A percentile compares a stretch with the other conserved stretches of the same genome.
Conservation (phyloP, 768 basidiomycete genomes). For the Phlebiopsis flavidoalba region DNA sequence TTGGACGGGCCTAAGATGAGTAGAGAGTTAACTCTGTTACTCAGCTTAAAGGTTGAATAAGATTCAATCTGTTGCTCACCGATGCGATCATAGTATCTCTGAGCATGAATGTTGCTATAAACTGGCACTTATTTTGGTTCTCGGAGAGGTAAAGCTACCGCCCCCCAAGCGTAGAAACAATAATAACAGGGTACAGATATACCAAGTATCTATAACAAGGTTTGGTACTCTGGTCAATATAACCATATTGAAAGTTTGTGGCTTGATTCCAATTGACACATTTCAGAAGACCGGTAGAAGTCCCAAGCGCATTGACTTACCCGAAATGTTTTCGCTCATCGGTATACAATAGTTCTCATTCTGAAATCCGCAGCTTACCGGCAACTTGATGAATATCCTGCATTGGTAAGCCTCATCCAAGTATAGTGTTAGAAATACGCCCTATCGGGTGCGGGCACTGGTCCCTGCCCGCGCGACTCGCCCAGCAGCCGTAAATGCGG, state of each 20-base stretch:
- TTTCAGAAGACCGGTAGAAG: no score
- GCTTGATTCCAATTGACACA: no score
- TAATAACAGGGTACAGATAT: neutral
- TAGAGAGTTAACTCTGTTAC: neutral
- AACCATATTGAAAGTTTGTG: neutral
- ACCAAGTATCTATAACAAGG: neutral
- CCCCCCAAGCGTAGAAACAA: no score
- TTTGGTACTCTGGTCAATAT: neutral
- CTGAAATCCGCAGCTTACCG: neutral
- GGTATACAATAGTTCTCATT: neutral
- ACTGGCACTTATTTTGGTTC: no score
- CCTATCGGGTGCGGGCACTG: neutral
- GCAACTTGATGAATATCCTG: neutral
- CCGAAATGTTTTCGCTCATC: neutral
- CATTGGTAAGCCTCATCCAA: neutral
- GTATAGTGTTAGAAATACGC: neutral
- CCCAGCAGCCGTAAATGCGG: neutral
- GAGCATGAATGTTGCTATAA: neutral
- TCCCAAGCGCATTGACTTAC: neutral
- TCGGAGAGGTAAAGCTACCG: no score
- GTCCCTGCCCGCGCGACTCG: neutral
- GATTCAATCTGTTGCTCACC: neutral
- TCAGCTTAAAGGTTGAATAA: neutral
- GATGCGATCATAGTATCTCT: neutral
- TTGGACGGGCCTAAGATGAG: neutral